Percentiles rank a stretch among this genome's conserved stretches.
Evolutionary conservation across 2,329 filamentous ascomycete species (phyloP).

Genomic region (Sporothrix euskadiensis): DNA sequence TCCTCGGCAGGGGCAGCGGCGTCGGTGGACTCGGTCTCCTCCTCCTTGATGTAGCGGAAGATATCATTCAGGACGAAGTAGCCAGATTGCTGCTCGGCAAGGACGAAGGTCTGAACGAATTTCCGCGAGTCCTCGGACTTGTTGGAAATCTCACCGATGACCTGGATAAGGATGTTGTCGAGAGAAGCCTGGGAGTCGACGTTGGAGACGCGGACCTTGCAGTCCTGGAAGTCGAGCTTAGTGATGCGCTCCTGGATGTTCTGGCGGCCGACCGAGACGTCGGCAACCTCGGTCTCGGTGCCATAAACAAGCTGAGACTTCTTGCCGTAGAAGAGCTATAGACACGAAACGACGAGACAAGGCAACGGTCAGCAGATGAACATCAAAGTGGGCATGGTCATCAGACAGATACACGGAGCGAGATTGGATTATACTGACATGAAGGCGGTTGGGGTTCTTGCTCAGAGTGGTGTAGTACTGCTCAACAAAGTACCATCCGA

Average conservation of each 20-base stretch:
- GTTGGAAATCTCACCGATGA: constrained; percentile 97
- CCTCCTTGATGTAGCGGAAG: constrained; percentile 87
- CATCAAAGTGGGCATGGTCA: not conserved
- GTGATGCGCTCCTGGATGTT: constrained; percentile 94
- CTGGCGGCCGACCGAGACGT: constrained; percentile 84
- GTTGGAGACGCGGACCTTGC: constrained; percentile 97
- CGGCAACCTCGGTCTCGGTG: constrained; percentile 82
- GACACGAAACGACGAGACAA: constrained; percentile 25
- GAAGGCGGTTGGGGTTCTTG: constrained; percentile 90
- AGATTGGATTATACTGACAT: constrained; percentile 52
- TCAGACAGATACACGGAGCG: not conserved
- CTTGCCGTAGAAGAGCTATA: constrained; percentile 89
- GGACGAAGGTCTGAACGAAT: constrained; percentile 96
- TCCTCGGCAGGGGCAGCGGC: constrained; percentile 35
- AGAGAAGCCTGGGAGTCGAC: constrained; percentile 94
- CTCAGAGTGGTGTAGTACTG: constrained; percentile 98
- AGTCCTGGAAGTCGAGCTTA: constrained; percentile 89
- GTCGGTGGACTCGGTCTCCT: constrained; percentile 69
- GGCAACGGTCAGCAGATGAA: constrained; percentile 8
- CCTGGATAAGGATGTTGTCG: constrained; percentile 94
- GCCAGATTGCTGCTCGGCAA: constrained; percentile 91
- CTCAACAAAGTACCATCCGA: constrained; percentile 99
- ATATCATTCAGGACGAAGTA: constrained; percentile 99
- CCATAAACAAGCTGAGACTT: constrained; percentile 93
- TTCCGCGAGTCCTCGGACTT: constrained; percentile 88